Evolutionary conservation across 2,329 filamentous ascomycete species (phyloP).

Genomic region (Teratosphaeria viscida): DNA sequence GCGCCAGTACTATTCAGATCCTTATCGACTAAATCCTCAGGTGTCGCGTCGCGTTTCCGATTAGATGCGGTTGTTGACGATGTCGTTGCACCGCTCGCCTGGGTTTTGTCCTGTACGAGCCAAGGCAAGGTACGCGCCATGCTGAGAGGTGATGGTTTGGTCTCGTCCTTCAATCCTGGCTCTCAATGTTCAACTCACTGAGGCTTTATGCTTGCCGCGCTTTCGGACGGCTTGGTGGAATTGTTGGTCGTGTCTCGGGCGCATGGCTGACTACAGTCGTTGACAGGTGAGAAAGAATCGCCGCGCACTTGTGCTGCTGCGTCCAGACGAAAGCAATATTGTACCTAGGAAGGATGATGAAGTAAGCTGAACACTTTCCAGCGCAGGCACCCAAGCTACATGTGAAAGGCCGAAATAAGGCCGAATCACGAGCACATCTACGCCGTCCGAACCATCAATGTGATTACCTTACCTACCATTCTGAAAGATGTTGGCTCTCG

Average conservation of each 20-base stretch:
- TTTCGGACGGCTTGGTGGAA: neutral
- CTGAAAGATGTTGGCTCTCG: constrained; percentile 51
- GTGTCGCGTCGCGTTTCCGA: constrained; percentile 12
- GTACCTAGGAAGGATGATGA: neutral
- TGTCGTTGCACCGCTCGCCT: constrained; percentile 1
- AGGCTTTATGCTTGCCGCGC: neutral
- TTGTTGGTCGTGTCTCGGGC: constrained; percentile 1
- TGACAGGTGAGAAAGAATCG: neutral
- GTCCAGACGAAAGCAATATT: constrained; percentile 6
- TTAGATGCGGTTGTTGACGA: constrained; percentile 7
- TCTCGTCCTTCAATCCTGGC: neutral
- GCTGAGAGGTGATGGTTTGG: neutral
- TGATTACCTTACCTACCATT: neutral
- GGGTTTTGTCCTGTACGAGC: constrained; percentile 12
- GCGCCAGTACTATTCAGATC: constrained; percentile 19
- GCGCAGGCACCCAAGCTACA: constrained; percentile 5
- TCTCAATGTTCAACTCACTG: neutral
- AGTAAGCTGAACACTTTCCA: neutral
- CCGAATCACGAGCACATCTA: neutral
- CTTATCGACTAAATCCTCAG: constrained; percentile 18
- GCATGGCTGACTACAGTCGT: neutral
- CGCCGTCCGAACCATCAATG: neutral
- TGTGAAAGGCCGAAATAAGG: neutral
- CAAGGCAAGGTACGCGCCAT: constrained; percentile 28
- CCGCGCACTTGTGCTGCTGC: constrained; percentile 6